Evolutionary conservation across 768 basidiomycete genomes (phyloP).

Genomic region (Tricholoma bakamatsutake): DNA sequence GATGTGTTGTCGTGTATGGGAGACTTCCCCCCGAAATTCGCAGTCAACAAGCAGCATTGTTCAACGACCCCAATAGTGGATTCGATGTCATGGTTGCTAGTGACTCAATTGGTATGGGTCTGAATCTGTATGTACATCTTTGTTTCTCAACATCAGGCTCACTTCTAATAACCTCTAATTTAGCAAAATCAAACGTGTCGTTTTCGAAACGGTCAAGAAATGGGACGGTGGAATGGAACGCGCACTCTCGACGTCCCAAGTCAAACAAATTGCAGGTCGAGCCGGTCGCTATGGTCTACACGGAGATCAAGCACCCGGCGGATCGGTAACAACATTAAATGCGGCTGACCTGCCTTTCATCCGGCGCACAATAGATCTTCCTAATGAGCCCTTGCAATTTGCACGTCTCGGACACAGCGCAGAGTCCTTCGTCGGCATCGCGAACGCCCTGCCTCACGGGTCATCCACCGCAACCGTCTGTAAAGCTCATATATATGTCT

Average conservation of each 20-base stretch:
- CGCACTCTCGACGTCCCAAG: conserved; percentile 61
- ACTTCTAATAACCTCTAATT: not conserved
- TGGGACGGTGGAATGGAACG: conserved; percentile 43
- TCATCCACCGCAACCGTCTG: conserved; percentile 37
- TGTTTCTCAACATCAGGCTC: not conserved
- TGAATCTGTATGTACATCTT: conserved; percentile 74
- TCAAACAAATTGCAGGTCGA: conserved; percentile 93
- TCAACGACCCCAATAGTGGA: conserved; percentile 80
- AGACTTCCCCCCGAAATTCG: conserved; percentile 87
- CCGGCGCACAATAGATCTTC: conserved; percentile 43
- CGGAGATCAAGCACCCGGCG: conserved; percentile 38
- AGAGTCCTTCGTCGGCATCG: conserved; percentile 13
- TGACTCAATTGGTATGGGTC: conserved; percentile 95
- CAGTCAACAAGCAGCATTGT: conserved; percentile 86
- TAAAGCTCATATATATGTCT: conserved; percentile 44
- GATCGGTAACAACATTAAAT: conserved; percentile 70
- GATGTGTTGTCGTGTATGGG: conserved; percentile 92
- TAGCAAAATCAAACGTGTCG: conserved; percentile 75
- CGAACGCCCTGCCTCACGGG: conserved; percentile 36
- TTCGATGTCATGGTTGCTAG: conserved; percentile 90
- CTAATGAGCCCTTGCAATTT: conserved; percentile 42
- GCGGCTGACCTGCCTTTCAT: conserved; percentile 58
- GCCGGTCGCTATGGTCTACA: conserved; percentile 86
- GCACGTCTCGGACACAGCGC: conserved; percentile 39
- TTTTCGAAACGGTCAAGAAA: conserved; percentile 48